Base-by-base conservation (phyloP, 305 asterid species). In the Stenogyne calaminthoides region DNA sequence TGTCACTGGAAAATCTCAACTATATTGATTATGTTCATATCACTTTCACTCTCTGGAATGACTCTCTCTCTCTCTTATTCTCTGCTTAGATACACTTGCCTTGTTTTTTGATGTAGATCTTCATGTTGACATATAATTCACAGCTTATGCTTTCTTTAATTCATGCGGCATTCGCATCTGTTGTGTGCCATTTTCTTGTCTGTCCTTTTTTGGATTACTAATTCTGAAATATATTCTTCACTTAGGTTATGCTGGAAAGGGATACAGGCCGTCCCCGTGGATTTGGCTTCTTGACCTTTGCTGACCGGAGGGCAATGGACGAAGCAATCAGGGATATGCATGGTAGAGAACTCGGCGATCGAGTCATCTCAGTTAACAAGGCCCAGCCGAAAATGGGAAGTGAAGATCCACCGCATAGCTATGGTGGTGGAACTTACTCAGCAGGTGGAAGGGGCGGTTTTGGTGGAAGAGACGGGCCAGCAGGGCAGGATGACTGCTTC, bases 231-330 rank as follows among this genome's bases (percentile, higher is more conserved):
- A 40, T 71, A 46, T 51, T 54, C 27, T 46, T 80, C 44, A 1
- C 74, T 77, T 75, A 95, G 99, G 82, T 93, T 59, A 90, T 93
- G 97, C 82, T 88, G 79, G 99, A 95, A 83, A 87, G 97, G 82
- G 97, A 91, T 47, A 87, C 98, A 16, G 98, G 98, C 18, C 97
- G 97, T 61, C 99, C 99, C 57, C 96, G 99, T 64, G 98, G 98
- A 71, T 95, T 95, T 82, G 99, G 99, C 34, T 92, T 92, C 84
- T 75, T 95, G 77, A 92, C 98, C 36, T 95, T 92, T 85, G 88
- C 91, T 64, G 98, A 95, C 72, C 91, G 92, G 47, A 87, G 95
- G 25, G 91, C 93, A 19, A 89, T 95, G 99, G 99, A 95, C 34
- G 95, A 89, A 68, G 95, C 99, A 18, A 95, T 95, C 76, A 84